Percentiles rank a stretch among this genome's conserved stretches.
These are phyloP conservation scores for Heterococcus sp. DNA, from an alignment of 108 stramenopile genomes.

Conservation along the genomic window DNA sequence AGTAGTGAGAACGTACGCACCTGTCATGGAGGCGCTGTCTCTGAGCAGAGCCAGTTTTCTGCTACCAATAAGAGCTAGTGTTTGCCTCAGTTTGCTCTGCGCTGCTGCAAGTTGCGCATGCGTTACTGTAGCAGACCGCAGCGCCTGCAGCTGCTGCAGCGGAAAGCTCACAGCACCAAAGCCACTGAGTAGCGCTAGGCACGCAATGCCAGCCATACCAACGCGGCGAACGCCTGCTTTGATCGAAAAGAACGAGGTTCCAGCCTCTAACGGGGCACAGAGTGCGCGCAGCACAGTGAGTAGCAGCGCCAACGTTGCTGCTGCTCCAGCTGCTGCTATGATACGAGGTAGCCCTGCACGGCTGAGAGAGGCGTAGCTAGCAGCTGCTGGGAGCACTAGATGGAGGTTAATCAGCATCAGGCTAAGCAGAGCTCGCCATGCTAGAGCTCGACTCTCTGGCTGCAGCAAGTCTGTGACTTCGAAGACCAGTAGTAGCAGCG, in stretches of 20 bases:
- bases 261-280: neutral
- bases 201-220: conserved; percentile 25
- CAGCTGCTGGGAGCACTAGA: too few relatives aligned
- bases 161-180: conserved; percentile 41
- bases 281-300: too few relatives aligned
- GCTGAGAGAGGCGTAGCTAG: too few relatives aligned
- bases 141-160: conserved; percentile 10
- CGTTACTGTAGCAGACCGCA: neutral
- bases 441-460: too few relatives aligned
- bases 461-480: too few relatives aligned
- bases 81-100: neutral
- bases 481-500: too few relatives aligned
- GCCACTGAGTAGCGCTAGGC: conserved; percentile 27
- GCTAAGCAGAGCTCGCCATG: too few relatives aligned
- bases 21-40: neutral
- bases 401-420: too few relatives aligned
- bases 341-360: too few relatives aligned
- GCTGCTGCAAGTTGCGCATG: neutral
- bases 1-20: neutral
- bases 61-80: neutral
- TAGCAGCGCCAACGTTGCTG: too few relatives aligned
- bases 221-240: conserved; percentile 22
- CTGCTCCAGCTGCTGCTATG: too few relatives aligned
- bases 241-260: neutral
- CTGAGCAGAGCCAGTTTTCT: neutral